A percentile compares a stretch with the other conserved stretches of the same genome.
Conservation (phyloP, 805 yeast species). For the Nakazawaea molendinolei region DNA sequence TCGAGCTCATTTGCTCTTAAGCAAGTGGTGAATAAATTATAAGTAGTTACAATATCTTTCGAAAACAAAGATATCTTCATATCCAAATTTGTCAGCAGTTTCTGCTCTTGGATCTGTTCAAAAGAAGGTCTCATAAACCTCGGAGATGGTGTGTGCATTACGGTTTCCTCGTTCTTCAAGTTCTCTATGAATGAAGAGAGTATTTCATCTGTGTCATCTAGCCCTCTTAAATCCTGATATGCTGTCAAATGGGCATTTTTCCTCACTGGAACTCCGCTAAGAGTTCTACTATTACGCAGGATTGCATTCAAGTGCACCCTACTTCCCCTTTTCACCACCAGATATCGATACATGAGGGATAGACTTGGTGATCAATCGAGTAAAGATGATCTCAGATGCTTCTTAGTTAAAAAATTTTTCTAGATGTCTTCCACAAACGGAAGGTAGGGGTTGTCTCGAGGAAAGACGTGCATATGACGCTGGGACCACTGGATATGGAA, state of each 20-base stretch:
- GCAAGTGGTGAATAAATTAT: conserved; percentile 77
- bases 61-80: conserved; percentile 23
- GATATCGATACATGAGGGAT: conserved; percentile 5
- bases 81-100: background rate
- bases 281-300: too few species aligned
- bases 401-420: too few species aligned
- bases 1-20: conserved; percentile 55
- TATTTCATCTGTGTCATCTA: background rate
- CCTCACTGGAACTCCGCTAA: background rate
- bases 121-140: conserved; percentile 3
- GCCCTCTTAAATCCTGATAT: too few species aligned
- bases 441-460: too few species aligned
- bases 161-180: background rate
- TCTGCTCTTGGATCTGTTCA: conserved; percentile 2
- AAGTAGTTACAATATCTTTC: conserved; percentile 57
- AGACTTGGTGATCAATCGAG: too few species aligned
- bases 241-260: background rate
- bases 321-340: background rate
- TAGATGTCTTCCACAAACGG: too few species aligned
- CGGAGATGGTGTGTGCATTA: background rate
- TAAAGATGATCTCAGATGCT: too few species aligned
- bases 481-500: too few species aligned
- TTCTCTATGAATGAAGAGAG: conserved; percentile 3
- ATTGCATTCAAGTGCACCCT: too few species aligned
- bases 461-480: too few species aligned